These are phyloP conservation scores for Fusarium chuoi DNA, from an alignment of 2,329 filamentous ascomycete genomes.

Conservation along the genomic window DNA sequence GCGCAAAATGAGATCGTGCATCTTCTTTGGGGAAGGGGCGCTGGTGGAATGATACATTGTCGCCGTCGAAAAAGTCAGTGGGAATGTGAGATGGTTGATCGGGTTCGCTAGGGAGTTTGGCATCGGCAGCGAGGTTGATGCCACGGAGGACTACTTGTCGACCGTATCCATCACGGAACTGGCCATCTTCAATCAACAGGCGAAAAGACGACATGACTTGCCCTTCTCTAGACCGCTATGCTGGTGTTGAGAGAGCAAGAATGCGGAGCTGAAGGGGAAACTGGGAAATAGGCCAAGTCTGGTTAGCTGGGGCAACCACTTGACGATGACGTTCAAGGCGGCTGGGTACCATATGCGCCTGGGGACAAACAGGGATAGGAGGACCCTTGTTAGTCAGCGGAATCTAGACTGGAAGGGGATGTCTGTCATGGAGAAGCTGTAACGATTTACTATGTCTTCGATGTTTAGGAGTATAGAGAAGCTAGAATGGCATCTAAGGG, in stretches of 20 bases:
- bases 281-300: slow-evolving; percentile 27
- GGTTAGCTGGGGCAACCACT: slow-evolving; percentile 24
- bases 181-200: slow-evolving; percentile 84
- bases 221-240: slow-evolving; percentile 6
- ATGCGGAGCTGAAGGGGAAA: slow-evolving; percentile 13
- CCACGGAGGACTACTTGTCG: slow-evolving; percentile 90
- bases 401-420: background rate
- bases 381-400: slow-evolving; percentile 36
- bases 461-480: background rate
- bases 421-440: background rate
- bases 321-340: slow-evolving; percentile 41
- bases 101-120: slow-evolving; percentile 87
- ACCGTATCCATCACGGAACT: slow-evolving; percentile 83
- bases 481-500: background rate
- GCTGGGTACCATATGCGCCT: slow-evolving; percentile 9
- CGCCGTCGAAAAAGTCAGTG: slow-evolving; percentile 89
- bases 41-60: slow-evolving; percentile 88
- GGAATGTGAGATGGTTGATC: slow-evolving; percentile 82
- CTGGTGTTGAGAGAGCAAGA: slow-evolving; percentile 9
- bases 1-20: slow-evolving; percentile 85
- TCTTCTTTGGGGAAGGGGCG: slow-evolving; percentile 87
- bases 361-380: slow-evolving; percentile 14
- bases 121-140: slow-evolving; percentile 92
- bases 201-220: slow-evolving; percentile 76
- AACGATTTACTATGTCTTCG: background rate